Percentiles rank a stretch among this genome's conserved stretches.
phyloP scores from a whole-genome alignment of 1,284 basidiomycete species.

The Flammula alnicola region DNA sequence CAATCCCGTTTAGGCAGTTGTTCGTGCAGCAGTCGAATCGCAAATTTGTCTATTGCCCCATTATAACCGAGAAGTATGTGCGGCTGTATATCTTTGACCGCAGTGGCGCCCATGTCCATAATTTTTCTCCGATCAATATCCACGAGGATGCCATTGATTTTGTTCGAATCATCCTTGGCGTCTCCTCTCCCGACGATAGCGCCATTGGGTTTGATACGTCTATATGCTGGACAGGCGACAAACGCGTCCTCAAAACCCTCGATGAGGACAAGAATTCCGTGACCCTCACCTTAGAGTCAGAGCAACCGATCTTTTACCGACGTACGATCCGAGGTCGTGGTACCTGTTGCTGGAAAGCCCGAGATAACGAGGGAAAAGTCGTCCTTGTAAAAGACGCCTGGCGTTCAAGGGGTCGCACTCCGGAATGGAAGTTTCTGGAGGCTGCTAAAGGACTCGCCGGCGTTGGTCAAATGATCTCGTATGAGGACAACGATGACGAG shows the following conservation, averaged over 20 bases:
- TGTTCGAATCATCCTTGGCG: constrained; percentile 16
- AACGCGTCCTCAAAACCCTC: background rate
- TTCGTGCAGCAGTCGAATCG: constrained; percentile 19
- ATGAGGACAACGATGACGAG: background rate
- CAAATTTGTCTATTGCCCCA: constrained; percentile 7
- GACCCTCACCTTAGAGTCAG: background rate
- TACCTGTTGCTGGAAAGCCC: constrained; percentile 15
- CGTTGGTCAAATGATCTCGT: constrained; percentile 16
- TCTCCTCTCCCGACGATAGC: constrained; percentile 10
- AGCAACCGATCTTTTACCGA: constrained; percentile 1
- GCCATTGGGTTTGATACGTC: constrained; percentile 15
- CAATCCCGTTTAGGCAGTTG: constrained; percentile 8
- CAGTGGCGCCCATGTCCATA: constrained; percentile 9
- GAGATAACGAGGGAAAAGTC: background rate
- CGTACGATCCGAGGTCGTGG: constrained; percentile 13
- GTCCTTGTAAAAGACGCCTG: constrained; percentile 14
- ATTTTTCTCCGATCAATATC: constrained; percentile 15
- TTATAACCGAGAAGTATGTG: constrained; percentile 10
- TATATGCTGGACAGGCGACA: constrained; percentile 2
- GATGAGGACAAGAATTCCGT: background rate
- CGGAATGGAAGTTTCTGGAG: constrained; percentile 7
- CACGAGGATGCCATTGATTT: constrained; percentile 23
- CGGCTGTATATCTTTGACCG: constrained; percentile 15
- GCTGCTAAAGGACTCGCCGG: constrained; percentile 8
- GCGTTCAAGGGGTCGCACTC: background rate